Evolutionary conservation across 2,329 filamentous ascomycete genomes (phyloP).

Genomic region (Penicillium nordicum): DNA sequence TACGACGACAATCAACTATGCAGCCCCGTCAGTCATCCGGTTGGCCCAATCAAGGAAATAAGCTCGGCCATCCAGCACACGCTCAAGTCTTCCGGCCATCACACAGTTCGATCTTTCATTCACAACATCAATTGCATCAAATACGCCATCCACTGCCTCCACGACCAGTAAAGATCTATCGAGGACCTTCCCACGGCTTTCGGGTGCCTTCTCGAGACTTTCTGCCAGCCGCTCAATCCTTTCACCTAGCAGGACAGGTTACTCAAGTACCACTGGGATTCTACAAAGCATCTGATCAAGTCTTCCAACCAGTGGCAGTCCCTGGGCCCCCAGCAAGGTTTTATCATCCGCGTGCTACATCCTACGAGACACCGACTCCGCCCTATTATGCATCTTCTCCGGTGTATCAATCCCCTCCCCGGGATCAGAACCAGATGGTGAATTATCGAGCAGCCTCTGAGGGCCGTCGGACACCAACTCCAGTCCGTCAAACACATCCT

Average conservation of each 20-base stretch:
- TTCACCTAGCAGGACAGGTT: not conserved
- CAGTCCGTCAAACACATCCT: not conserved
- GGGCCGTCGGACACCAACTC: not conserved
- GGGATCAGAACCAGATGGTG: no score
- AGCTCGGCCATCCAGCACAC: not conserved
- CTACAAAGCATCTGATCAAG: not conserved
- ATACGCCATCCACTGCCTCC: not conserved
- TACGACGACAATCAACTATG: not conserved
- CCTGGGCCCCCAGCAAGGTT: no score
- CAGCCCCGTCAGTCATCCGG: not conserved
- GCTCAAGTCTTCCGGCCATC: not conserved
- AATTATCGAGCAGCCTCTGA: no score
- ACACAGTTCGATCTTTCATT: not conserved
- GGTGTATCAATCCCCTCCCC: not conserved
- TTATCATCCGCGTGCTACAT: not conserved
- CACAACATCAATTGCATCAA: not conserved
- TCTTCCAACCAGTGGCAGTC: no score
- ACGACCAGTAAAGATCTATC: not conserved
- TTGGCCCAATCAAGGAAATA: no score
- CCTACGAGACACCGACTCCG: not conserved
- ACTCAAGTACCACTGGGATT: not conserved
- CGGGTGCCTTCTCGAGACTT: not conserved
- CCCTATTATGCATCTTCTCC: not conserved
- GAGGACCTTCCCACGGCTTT: not conserved
- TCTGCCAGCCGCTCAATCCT: not conserved